These are phyloP conservation scores for Hanseniaspora occidentalis DNA, from an alignment of 805 yeast species.

Conservation along the genomic window DNA sequence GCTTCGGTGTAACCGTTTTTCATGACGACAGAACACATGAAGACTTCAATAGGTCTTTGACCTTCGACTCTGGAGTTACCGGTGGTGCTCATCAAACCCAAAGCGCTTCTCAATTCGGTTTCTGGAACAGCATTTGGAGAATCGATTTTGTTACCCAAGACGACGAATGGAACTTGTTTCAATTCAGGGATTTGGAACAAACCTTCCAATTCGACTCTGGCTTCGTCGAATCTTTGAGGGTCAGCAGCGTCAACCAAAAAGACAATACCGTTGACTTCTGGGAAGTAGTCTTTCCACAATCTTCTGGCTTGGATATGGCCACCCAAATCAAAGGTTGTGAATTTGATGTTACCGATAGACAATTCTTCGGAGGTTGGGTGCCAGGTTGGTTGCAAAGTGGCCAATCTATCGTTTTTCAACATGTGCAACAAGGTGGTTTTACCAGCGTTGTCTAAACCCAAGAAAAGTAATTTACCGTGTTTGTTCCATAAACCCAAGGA, in stretches of 20 bases:
- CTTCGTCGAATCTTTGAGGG: constrained; percentile 87
- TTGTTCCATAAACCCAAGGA: constrained; percentile 81
- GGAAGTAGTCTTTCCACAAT: constrained; percentile 98
- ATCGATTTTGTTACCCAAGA: constrained; percentile 95
- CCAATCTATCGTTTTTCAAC: constrained; percentile 91
- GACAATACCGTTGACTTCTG: constrained; percentile 96
- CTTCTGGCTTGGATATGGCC: constrained; percentile 99
- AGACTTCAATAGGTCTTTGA: constrained; percentile 87
- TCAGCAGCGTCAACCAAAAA: constrained; percentile 96
- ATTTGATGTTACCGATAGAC: constrained; percentile 90
- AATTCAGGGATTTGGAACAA: constrained; percentile 88
- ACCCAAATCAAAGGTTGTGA: constrained; percentile 97
- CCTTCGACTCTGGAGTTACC: constrained; percentile 66
- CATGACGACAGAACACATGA: constrained; percentile 97
- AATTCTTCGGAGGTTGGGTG: constrained; percentile 98
- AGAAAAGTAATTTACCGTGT: constrained; percentile 89
- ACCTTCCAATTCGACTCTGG: constrained; percentile 89
- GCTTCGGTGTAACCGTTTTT: constrained; percentile 98
- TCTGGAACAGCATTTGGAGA: constrained; percentile 90
- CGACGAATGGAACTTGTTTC: constrained; percentile 76
- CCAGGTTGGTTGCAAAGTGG: constrained; percentile 93
- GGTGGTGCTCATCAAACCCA: constrained; percentile 80
- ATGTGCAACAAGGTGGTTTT: constrained; percentile 82
- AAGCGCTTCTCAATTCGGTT: constrained; percentile 80
- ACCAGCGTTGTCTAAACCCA: constrained; percentile 97